Percentiles rank a stretch among this genome's conserved stretches.
Evolutionary conservation across 1,139 yeast species (phyloP).

Genomic region (Protomyces macrosporus): DNA sequence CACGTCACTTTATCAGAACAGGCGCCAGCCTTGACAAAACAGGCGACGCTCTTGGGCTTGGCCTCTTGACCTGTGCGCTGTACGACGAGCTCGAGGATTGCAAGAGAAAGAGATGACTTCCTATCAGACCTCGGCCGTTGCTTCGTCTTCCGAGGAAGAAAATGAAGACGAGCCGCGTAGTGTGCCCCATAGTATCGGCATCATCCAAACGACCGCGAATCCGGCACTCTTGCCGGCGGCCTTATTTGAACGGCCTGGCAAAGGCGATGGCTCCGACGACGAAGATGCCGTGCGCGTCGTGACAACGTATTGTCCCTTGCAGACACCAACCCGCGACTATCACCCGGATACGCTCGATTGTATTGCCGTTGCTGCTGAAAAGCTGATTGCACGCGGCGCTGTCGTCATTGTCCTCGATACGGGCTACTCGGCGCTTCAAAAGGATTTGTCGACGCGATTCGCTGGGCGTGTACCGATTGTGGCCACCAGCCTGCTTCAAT

Average conservation of each 20-base stretch:
- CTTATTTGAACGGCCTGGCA: neutral
- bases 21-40: too few relatives aligned
- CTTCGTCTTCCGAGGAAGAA: slow-evolving; percentile 11
- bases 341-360: slow-evolving; percentile 16
- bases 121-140: slow-evolving; percentile 23
- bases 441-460: slow-evolving; percentile 7
- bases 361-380: slow-evolving; percentile 4
- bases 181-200: slow-evolving; percentile 16
- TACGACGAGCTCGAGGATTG: neutral
- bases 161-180: neutral
- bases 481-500: slow-evolving; percentile 15
- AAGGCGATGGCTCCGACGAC: neutral
- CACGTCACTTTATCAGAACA: too few relatives aligned
- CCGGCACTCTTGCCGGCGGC: slow-evolving; percentile 2
- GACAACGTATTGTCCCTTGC: slow-evolving; percentile 7
- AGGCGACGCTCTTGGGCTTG: too few relatives aligned
- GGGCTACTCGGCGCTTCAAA: slow-evolving; percentile 18
- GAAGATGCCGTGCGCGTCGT: slow-evolving; percentile 7
- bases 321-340: slow-evolving; percentile 14
- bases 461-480: slow-evolving; percentile 10
- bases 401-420: slow-evolving; percentile 18
- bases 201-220: slow-evolving; percentile 13
- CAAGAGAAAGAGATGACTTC: slow-evolving; percentile 7
- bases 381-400: slow-evolving; percentile 21
- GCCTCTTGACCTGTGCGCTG: too few relatives aligned